Conservation (phyloP, 805 yeast genomes). For the Candida xyloterini region DNA sequence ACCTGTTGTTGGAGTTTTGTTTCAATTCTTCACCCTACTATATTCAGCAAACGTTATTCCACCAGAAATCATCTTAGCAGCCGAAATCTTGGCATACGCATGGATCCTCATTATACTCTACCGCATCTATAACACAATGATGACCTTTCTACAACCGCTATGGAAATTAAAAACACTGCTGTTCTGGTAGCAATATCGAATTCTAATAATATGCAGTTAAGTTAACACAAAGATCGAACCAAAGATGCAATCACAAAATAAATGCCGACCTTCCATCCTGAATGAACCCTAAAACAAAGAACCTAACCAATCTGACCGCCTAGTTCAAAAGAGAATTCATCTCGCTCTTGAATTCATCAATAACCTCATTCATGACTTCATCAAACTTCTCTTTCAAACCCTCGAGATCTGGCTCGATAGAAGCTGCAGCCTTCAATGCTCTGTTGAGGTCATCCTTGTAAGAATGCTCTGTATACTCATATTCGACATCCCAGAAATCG, state of each 20-base stretch:
- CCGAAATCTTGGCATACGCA: slow-evolving; percentile 10
- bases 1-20: slow-evolving; percentile 14
- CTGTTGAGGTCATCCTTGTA: slow-evolving; percentile 19
- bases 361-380: slow-evolving; percentile 20
- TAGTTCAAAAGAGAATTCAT: slow-evolving; percentile 15
- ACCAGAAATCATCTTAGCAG: slow-evolving; percentile 10
- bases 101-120: slow-evolving; percentile 9
- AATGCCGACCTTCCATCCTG: slow-evolving; percentile 1
- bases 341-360: slow-evolving; percentile 22
- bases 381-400: slow-evolving; percentile 22
- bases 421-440: slow-evolving; percentile 22
- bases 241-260: slow-evolving; percentile 6
- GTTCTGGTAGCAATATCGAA: slow-evolving; percentile 1
- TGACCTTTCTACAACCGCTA: slow-evolving; percentile 1
- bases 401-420: slow-evolving; percentile 21
- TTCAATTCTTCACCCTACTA: slow-evolving; percentile 14
- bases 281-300: slow-evolving; percentile 9
- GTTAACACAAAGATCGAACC: slow-evolving; percentile 6
- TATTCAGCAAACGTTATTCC: slow-evolving; percentile 8
- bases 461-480: slow-evolving; percentile 9
- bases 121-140: slow-evolving; percentile 6
- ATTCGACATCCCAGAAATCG: slow-evolving; percentile 52
- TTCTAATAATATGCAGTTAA: slow-evolving; percentile 5
- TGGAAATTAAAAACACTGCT: slow-evolving; percentile 3
- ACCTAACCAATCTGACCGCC: background rate